These are phyloP conservation scores for Ophiostoma sp. DNA, from an alignment of 2,329 filamentous ascomycete genomes.

Conservation along the genomic window DNA sequence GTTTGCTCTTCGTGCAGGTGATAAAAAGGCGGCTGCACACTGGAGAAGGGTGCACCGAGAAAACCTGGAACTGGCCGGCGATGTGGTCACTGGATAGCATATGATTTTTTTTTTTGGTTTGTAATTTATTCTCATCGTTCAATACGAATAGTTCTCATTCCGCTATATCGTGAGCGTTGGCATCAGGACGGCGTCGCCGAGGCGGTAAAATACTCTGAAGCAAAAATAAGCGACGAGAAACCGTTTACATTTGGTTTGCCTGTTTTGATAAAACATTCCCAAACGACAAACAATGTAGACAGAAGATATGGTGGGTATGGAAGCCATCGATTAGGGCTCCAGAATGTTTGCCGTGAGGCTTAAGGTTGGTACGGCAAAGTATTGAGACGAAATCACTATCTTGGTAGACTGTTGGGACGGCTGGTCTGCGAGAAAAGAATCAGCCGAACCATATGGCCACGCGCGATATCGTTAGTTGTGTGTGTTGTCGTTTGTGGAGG, in stretches of 20 bases:
- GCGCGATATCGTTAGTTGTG: neutral
- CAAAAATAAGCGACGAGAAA: neutral
- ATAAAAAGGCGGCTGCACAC: neutral
- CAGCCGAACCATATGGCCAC: neutral
- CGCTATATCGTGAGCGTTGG: neutral
- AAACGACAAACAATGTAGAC: neutral
- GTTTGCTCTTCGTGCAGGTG: constrained; percentile 20
- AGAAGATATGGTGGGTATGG: neutral
- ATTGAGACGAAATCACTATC: neutral
- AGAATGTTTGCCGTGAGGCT: neutral
- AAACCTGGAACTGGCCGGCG: neutral
- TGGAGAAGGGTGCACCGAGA: neutral
- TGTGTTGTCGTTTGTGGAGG: neutral
- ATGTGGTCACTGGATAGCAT: neutral
- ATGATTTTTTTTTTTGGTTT: no score
- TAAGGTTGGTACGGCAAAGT: constrained; percentile 4
- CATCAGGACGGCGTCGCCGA: neutral
- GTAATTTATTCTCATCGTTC: neutral
- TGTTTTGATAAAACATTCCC: constrained; percentile 9
- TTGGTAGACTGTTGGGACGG: neutral
- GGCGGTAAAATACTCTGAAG: neutral
- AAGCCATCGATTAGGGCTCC: no score
- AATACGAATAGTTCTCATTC: neutral
- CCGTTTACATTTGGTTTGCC: neutral
- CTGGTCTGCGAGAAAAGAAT: neutral